These are phyloP conservation scores for Hyaloperonospora arabidopsidis DNA, from an alignment of 352 stramenopile genomes.

Conservation along the genomic window DNA sequence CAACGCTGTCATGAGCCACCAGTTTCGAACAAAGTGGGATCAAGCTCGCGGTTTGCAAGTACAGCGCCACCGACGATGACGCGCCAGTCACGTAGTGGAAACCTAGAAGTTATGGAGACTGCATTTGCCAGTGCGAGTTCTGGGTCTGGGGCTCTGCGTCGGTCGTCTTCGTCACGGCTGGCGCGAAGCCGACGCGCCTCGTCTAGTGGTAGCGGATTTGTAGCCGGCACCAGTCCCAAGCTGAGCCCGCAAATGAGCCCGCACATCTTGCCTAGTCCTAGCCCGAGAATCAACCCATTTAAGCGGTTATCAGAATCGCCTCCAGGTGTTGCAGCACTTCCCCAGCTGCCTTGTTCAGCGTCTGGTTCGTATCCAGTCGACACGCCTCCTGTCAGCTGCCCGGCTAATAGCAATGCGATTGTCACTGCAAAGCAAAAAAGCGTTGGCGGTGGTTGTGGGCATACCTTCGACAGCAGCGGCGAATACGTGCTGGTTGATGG, in stretches of 20 bases:
- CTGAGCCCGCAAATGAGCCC: conserved; percentile 67
- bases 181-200: conserved; percentile 45
- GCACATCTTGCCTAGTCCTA: conserved; percentile 47
- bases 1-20: conserved; percentile 30
- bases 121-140: conserved; percentile 52
- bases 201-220: conserved; percentile 32
- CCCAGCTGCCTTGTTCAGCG: conserved; percentile 17
- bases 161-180: conserved; percentile 43
- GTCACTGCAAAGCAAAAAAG: conserved; percentile 17
- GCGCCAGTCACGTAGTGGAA: conserved; percentile 44
- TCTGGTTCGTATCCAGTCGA: conserved; percentile 17
- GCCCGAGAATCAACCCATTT: conserved; percentile 67
- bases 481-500: conserved; percentile 66
- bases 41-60: conserved; percentile 26
- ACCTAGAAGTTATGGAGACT: conserved; percentile 63
- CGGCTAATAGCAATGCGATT: conserved; percentile 7
- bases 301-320: conserved; percentile 46
- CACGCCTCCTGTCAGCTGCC: conserved; percentile 3
- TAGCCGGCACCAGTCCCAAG: conserved; percentile 35
- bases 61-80: conserved; percentile 21
- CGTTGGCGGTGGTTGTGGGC: conserved; percentile 4
- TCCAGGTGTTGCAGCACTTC: conserved; percentile 21
- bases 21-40: conserved; percentile 26
- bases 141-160: conserved; percentile 36
- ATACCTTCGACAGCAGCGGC: conserved; percentile 43